Evolutionary conservation across 2,329 filamentous ascomycete genomes (phyloP), one percentile per base, ranked within the genome.

Genomic region (Rhexocercosporidium sp.): DNA sequence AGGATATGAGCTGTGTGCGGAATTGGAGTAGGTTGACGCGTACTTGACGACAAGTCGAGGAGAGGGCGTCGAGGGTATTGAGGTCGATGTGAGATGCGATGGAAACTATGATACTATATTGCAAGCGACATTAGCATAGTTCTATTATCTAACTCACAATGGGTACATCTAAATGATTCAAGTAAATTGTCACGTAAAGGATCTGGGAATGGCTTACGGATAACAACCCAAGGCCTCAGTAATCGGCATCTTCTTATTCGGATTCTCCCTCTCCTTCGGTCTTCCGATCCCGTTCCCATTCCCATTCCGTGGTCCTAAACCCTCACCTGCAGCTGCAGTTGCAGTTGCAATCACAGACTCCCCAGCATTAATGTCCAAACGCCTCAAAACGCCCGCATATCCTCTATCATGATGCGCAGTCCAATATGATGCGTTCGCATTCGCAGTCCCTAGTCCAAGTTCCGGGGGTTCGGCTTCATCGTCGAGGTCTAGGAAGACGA

Each of bases 51-150:
- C 93, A 97, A 64, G 93, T 94, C 64, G 87, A 88, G 61, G 94
- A 92, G 22, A 98, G 87, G 71, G 90, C 89, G 78, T 97, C 90
- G 74, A 97, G 87, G 16, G 92, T 91, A 78, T 95, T 97, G 60
- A 97, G 86, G 78, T 98, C 95, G 77, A 97, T 88, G 73, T 87
- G 86, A 37, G 88, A 86, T 59, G 92, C 91, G 71, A 97, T 86
- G 74, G 90, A 87, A 71, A 89, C 87, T 73, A 92, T 88, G 76
- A 97, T 88, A 74, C 94, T 97, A 82, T 64, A 57, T 57, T 20
- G 8, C 6, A 69, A 59, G 3, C 18, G 62, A 51, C 25, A 59
- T 49, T 47, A 62, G 57, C 59, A 54, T 62, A 25, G n/a, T 8
- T 57, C 12, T 5, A 37, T 57, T 41, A 3, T 57, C 20, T 4